These are phyloP conservation scores for Venturia carpophila DNA, from an alignment of 2,329 filamentous ascomycete genomes.

Conservation along the genomic window DNA sequence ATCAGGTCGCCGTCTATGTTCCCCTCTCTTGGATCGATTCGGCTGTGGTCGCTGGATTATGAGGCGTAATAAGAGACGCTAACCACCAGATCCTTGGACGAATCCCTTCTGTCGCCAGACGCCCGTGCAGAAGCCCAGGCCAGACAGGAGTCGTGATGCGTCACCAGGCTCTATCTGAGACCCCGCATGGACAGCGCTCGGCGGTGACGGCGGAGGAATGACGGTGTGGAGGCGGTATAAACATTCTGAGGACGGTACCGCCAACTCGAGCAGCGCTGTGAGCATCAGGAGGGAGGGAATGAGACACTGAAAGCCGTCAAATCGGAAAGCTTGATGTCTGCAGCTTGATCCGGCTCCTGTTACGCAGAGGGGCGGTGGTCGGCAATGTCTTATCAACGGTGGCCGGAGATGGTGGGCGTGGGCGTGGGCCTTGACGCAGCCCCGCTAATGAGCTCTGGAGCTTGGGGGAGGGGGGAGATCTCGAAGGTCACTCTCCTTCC, in stretches of 20 bases:
- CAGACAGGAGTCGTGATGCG: constrained; percentile 6
- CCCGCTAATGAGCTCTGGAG: constrained; percentile 7
- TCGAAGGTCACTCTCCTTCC: not conserved
- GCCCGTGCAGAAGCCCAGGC: not conserved
- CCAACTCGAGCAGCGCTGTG: not conserved
- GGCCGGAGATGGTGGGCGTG: not conserved
- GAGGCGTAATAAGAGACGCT: not conserved
- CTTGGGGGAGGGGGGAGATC: too few relatives aligned
- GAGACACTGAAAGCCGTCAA: not conserved
- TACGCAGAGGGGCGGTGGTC: not conserved
- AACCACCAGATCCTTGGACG: not conserved
- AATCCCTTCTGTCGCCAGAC: too few relatives aligned
- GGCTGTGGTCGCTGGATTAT: not conserved
- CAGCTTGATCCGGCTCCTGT: not conserved
- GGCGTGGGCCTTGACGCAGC: not conserved
- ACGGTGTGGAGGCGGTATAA: not conserved
- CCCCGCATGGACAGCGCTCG: constrained; percentile 1
- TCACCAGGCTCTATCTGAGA: constrained; percentile 13
- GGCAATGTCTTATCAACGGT: not conserved
- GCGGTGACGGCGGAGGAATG: constrained; percentile 1
- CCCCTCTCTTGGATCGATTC: not conserved
- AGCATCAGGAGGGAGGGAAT: not conserved
- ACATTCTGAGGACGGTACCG: not conserved
- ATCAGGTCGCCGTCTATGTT: not conserved
- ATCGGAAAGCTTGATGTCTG: not conserved